These are phyloP conservation scores for Thalassia testudinum DNA, from an alignment of 116 monocot species.

Conservation along the genomic window DNA sequence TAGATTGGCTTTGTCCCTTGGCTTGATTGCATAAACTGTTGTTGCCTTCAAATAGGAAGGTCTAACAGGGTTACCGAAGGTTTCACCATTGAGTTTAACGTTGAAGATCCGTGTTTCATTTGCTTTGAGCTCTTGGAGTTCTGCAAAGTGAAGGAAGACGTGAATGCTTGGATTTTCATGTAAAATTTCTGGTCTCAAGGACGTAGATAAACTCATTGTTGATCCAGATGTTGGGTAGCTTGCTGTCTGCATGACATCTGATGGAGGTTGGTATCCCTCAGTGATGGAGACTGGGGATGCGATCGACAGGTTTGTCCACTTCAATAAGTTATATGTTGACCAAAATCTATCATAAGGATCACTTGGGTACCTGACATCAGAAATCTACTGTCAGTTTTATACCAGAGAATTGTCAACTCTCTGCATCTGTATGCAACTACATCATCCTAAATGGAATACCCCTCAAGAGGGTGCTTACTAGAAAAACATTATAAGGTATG, in stretches of 20 bases:
- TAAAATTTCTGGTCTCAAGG: too few species aligned
- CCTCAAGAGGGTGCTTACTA: too few species aligned
- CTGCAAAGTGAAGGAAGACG: slow-evolving; percentile 12
- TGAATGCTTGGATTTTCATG: neutral
- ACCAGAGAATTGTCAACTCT: neutral
- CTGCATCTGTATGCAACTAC: too few species aligned
- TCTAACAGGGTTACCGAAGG: neutral
- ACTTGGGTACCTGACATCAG: slow-evolving; percentile 10
- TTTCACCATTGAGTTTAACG: neutral
- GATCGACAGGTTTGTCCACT: neutral
- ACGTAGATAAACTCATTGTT: too few species aligned
- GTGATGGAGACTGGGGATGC: neutral
- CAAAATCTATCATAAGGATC: slow-evolving; percentile 9
- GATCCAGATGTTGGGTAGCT: neutral
- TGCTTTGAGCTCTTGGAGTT: slow-evolving; percentile 4
- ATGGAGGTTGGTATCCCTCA: neutral
- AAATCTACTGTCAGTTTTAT: too few species aligned
- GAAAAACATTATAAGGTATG: too few species aligned
- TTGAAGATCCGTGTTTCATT: slow-evolving; percentile 10
- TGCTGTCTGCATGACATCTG: slow-evolving; percentile 3
- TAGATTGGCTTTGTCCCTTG: neutral
- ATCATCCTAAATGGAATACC: too few species aligned
- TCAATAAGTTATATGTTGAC: neutral
- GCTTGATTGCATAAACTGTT: neutral
- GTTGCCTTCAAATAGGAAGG: slow-evolving; percentile 1